A percentile compares a stretch with the other conserved stretches of the same genome.
These are phyloP conservation scores for Excoecaria agallocha DNA, from an alignment of 345 rosid genomes.

Conservation along the genomic window DNA sequence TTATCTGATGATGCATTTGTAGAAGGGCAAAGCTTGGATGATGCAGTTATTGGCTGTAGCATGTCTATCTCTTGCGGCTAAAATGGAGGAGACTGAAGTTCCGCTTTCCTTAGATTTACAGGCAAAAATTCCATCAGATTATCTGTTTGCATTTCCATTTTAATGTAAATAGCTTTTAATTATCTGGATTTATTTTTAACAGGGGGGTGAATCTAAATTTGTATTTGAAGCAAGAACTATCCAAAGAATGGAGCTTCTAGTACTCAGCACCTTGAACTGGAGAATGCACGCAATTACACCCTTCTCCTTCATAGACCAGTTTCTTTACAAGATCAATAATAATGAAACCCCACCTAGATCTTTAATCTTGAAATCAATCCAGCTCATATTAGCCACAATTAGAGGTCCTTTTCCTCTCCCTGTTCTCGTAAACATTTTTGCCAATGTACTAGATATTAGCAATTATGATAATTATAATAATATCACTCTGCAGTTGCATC, in stretches of 20 bases:
- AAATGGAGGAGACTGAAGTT: constrained; percentile 70
- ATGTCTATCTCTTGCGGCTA: constrained; percentile 71
- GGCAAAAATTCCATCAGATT: constrained; percentile 30
- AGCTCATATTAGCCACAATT: constrained; percentile 43
- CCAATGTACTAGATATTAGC: constrained; percentile 5
- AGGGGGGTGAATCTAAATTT: constrained; percentile 56
- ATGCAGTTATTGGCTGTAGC: constrained; percentile 67
- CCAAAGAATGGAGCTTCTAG: constrained; percentile 75
- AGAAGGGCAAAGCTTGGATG: constrained; percentile 73
- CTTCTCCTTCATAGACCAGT: constrained; percentile 57
- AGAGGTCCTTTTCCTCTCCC: constrained; percentile 38
- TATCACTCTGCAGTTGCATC: constrained; percentile 15
- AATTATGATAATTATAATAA: constrained; percentile 6
- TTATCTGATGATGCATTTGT: constrained; percentile 18
- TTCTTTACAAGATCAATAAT: constrained; percentile 51
- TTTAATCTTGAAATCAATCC: constrained; percentile 42
- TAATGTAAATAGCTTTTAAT: constrained; percentile 1
- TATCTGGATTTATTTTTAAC: constrained; percentile 10
- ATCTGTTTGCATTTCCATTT: background rate
- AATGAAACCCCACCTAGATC: constrained; percentile 33
- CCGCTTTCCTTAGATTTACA: constrained; percentile 63
- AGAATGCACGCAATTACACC: constrained; percentile 80
- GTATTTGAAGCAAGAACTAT: constrained; percentile 65
- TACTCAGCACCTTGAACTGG: constrained; percentile 62
- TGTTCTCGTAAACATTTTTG: background rate